Conservation (phyloP, 306 rosid species). For the Casuarina equisetifolia region DNA sequence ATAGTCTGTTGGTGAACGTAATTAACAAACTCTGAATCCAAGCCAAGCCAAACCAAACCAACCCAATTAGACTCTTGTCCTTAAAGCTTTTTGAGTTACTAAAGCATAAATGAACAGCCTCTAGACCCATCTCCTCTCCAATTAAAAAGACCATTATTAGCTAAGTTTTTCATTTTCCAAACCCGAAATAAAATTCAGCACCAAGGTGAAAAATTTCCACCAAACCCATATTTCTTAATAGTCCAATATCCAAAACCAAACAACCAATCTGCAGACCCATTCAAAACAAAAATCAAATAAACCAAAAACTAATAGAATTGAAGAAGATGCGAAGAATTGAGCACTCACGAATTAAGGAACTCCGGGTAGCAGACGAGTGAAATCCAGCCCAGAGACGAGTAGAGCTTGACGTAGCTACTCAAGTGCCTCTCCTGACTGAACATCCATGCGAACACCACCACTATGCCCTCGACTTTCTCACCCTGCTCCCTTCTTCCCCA, state of each 20-base stretch:
- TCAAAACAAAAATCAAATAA: neutral
- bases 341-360: constrained; percentile 79
- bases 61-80: neutral
- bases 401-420: constrained; percentile 68
- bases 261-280: neutral
- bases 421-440: constrained; percentile 76
- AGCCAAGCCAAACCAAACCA: constrained; percentile 9
- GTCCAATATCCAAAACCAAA: neutral
- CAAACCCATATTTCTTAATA: neutral
- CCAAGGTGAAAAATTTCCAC: neutral
- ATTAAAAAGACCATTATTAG: neutral
- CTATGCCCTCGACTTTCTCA: constrained; percentile 66
- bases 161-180: neutral
- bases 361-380: constrained; percentile 81
- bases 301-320: neutral
- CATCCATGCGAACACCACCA: constrained; percentile 88
- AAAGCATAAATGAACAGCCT: neutral
- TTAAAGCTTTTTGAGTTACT: no score
- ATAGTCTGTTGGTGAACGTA: no score
- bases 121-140: neutral
- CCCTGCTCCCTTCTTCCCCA: constrained; percentile 71
- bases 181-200: neutral
- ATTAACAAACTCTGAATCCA: no score
- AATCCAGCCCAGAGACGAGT: constrained; percentile 77
- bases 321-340: neutral